Percentiles rank a stretch among this genome's conserved stretches.
These are phyloP conservation scores for Leucogyrophana mollusca DNA, from an alignment of 768 basidiomycete genomes.

Conservation along the genomic window DNA sequence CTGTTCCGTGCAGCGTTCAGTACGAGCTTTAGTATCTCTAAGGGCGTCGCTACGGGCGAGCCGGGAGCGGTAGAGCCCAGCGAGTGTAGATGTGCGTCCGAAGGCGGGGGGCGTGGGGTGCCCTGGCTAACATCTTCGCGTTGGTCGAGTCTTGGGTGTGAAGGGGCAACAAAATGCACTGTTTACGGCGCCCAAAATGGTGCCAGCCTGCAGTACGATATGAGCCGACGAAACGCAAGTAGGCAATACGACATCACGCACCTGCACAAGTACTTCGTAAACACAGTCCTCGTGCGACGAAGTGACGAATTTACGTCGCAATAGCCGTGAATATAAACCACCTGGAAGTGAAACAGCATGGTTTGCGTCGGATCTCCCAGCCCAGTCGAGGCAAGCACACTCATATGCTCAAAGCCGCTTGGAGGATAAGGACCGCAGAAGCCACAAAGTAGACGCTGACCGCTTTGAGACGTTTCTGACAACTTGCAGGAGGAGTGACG, in stretches of 20 bases:
- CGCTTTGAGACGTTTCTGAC: constrained; percentile 86
- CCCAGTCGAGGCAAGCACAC: constrained; percentile 17
- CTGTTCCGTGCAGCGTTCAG: constrained; percentile 57
- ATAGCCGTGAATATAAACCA: constrained; percentile 82
- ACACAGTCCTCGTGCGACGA: background rate
- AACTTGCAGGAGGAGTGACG: constrained; percentile 76
- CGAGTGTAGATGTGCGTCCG: constrained; percentile 72
- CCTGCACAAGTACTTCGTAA: constrained; percentile 19
- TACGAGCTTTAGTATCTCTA: constrained; percentile 68
- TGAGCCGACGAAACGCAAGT: background rate
- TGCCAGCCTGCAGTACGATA: constrained; percentile 51
- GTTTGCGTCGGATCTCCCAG: constrained; percentile 5
- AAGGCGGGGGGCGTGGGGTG: constrained; percentile 72
- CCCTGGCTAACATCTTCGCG: constrained; percentile 49
- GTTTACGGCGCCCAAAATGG: constrained; percentile 74
- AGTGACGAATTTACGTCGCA: constrained; percentile 53
- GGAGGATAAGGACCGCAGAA: constrained; percentile 65
- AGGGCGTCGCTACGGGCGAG: constrained; percentile 75
- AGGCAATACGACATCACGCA: constrained; percentile 12
- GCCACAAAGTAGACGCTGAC: too few species aligned
- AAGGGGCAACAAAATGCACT: constrained; percentile 35
- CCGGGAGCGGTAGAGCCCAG: constrained; percentile 87
- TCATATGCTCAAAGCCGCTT: constrained; percentile 69
- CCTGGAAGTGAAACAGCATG: constrained; percentile 36
- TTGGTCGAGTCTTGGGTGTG: constrained; percentile 1